Evolutionary conservation across 1,139 yeast species (phyloP), one percentile per base, ranked within the genome.

Genomic region (Hyphopichia pseudoburtonii): DNA sequence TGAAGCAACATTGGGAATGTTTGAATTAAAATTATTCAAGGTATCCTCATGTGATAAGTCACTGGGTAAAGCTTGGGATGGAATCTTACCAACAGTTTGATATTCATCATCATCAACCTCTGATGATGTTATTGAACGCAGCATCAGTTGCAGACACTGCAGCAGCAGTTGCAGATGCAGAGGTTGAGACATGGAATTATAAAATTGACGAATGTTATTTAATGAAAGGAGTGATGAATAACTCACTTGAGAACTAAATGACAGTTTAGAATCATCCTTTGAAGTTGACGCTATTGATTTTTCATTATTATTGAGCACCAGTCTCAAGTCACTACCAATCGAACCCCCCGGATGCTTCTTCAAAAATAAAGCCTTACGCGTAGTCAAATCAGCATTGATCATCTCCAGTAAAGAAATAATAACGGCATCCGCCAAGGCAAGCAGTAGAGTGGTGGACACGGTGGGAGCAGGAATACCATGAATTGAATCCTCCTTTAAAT

Each of bases 401-500:
- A 82, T 57, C 52, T 87, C 94, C 34, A 83, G 76, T 22, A 88
- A 62, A 0, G 95, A 84, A 37, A 88, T 73, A 24, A 86, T 76
- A 16, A 85, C 76, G 1, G 95, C 86, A 54, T 88, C 96, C 4
- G 94, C 86, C 32, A 88, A 66, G 0, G 86, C 80, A 37, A 88
- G 62, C 43, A 89, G 78, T 25, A 89, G 66, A 0, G 95, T 85
- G 3, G 95, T 84, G 6, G 94, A 80, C 5, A 88, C 78, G 0
- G 96, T 87, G 1, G 97, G 97, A 0, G 96, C 96, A 6, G 90
- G 86, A 12, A 88, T 57, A 0, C 96, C 96, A 52, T 85, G 87
- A n/a, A 85, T 66, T 4, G 70, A 56, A 28, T 74, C 75, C 49
- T 88, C 96, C 28, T 75, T 67, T 39, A 80, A 68, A 30, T 66